A percentile compares a stretch with the other conserved stretches of the same genome.
phyloP scores from a whole-genome alignment of 1,284 basidiomycete species.

The Ganoderma meredithae region DNA sequence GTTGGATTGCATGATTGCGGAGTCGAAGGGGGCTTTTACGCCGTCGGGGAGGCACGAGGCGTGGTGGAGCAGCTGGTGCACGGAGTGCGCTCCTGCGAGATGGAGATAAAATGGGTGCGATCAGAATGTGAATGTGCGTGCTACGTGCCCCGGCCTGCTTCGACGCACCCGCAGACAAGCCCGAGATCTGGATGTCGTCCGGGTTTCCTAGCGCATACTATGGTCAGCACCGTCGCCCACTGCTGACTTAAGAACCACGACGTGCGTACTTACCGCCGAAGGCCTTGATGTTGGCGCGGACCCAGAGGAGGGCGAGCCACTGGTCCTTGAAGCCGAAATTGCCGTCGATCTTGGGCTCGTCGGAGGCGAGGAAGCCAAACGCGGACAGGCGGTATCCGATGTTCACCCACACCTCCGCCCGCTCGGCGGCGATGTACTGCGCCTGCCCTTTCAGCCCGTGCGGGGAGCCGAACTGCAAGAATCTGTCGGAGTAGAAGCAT shows the following conservation, averaged over 20 bases:
- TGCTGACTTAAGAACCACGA: neutral
- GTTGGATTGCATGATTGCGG: conserved; percentile 75
- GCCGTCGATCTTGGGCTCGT: conserved; percentile 63
- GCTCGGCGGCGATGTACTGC: conserved; percentile 69
- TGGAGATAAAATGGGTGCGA: neutral
- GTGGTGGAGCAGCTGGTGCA: conserved; percentile 77
- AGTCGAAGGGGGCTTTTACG: conserved; percentile 66
- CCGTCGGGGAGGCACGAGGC: conserved; percentile 69
- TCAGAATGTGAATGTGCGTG: neutral
- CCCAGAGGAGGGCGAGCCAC: conserved; percentile 70
- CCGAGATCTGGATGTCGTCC: conserved; percentile 64
- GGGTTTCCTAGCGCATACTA: conserved; percentile 54
- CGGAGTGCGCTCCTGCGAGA: conserved; percentile 70
- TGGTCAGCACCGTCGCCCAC: too few relatives aligned
- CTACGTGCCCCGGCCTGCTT: neutral
- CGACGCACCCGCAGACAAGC: conserved; percentile 69
- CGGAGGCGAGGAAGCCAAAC: conserved; percentile 76
- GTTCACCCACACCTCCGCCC: conserved; percentile 75
- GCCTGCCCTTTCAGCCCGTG: conserved; percentile 65
- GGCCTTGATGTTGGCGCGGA: conserved; percentile 61
- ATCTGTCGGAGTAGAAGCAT: conserved; percentile 49
- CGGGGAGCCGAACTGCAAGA: conserved; percentile 82
- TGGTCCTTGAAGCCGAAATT: conserved; percentile 86
- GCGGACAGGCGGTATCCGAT: conserved; percentile 76
- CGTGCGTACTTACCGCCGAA: conserved; percentile 67